Evolutionary conservation across 371 early-diverging fungal species (phyloP).

Genomic region (Haplosporangium sp.): DNA sequence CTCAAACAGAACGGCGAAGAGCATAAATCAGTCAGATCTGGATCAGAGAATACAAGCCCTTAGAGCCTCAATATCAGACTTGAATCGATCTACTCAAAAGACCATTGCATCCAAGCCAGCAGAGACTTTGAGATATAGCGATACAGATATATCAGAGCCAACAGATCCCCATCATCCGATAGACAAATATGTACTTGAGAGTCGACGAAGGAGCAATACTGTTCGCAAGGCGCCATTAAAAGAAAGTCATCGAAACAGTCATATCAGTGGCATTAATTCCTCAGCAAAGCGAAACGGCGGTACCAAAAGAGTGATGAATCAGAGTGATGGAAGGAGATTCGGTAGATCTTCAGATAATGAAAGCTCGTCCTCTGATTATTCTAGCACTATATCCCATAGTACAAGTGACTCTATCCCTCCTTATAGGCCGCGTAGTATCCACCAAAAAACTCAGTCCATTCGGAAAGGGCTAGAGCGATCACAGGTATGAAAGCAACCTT

Average conservation of each 20-base stretch:
- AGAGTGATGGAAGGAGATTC: background rate
- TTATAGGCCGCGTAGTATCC: background rate
- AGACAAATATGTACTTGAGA: background rate
- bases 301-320: background rate
- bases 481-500: background rate
- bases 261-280: background rate
- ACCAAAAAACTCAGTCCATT: constrained; percentile 3
- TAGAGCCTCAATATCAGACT: background rate
- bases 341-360: background rate
- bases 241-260: background rate
- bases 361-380: background rate
- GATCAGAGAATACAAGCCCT: constrained; percentile 9
- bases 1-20: background rate
- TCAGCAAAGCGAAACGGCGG: background rate
- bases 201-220: background rate
- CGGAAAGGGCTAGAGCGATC: constrained; percentile 14
- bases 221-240: background rate
- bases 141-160: background rate
- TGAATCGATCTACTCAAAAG: background rate
- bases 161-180: background rate
- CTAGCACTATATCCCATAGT: background rate
- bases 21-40: constrained; percentile 4
- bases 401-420: background rate
- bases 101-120: background rate
- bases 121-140: background rate